Conservation (phyloP, 1,284 basidiomycete species). For the Sporisorium exsertum region DNA sequence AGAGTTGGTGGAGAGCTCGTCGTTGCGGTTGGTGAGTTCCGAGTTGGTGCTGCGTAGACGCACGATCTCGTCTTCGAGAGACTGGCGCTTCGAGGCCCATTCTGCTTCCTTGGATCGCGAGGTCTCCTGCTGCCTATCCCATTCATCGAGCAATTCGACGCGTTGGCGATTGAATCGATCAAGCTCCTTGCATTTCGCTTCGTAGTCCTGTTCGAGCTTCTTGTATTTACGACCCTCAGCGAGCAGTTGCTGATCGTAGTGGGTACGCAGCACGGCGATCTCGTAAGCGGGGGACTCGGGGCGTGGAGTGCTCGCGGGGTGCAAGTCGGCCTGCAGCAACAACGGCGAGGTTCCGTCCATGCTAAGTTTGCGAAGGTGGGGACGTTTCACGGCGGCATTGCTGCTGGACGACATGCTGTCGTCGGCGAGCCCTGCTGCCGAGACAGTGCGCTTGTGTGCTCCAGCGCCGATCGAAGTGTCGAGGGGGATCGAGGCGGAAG, state of each 20-base stretch:
- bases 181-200: constrained; percentile 57
- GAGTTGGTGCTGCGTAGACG: constrained; percentile 37
- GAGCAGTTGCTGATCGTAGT: constrained; percentile 59
- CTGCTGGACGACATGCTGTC: constrained; percentile 26
- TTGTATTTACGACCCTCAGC: constrained; percentile 53
- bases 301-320: constrained; percentile 29
- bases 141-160: constrained; percentile 59
- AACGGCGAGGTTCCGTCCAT: constrained; percentile 45
- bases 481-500: constrained; percentile 30
- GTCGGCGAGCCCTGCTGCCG: constrained; percentile 32
- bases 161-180: constrained; percentile 60
- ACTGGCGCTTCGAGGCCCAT: constrained; percentile 29
- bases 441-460: constrained; percentile 36
- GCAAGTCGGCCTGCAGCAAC: constrained; percentile 29
- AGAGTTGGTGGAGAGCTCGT: constrained; percentile 25
- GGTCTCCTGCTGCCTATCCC: constrained; percentile 57
- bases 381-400: constrained; percentile 23
- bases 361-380: constrained; percentile 38
- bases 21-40: constrained; percentile 31
- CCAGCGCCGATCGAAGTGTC: constrained; percentile 24
- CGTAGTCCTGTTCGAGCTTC: constrained; percentile 54
- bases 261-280: constrained; percentile 49
- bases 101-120: constrained; percentile 36
- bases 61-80: constrained; percentile 46
- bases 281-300: constrained; percentile 51